Percentiles rank a stretch among this genome's conserved stretches.
Conservation (phyloP, 176 grass and related monocot genomes). For the Rhynchospora breviuscula region DNA sequence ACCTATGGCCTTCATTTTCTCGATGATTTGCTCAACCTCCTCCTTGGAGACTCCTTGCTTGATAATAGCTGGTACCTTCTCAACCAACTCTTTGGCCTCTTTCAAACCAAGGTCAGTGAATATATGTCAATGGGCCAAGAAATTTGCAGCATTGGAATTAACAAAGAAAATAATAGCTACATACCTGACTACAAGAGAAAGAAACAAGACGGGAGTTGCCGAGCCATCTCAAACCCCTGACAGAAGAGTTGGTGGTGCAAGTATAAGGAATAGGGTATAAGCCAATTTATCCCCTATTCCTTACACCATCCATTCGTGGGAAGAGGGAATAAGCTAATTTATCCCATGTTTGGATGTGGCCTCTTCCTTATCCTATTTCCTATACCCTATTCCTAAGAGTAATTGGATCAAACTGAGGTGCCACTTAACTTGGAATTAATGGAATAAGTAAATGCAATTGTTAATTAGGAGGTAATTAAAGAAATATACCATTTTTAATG, state of each 20-base stretch:
- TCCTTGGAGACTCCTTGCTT: too few relatives aligned
- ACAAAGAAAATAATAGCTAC: constrained; percentile 19
- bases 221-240: constrained; percentile 93
- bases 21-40: too few relatives aligned
- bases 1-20: too few relatives aligned
- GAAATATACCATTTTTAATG: constrained; percentile 54
- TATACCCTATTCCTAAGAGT: too few relatives aligned
- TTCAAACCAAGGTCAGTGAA: not conserved
- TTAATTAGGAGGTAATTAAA: not conserved
- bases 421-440: not conserved
- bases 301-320: too few relatives aligned
- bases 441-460: not conserved
- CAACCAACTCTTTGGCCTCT: too few relatives aligned
- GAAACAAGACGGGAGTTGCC: constrained; percentile 96
- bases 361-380: too few relatives aligned
- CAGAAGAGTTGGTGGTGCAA: constrained; percentile 47
- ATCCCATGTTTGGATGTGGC: too few relatives aligned
- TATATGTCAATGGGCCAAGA: constrained; percentile 1
- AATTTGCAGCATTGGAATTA: constrained; percentile 7
- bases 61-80: too few relatives aligned
- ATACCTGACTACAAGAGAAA: constrained; percentile 88
- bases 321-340: too few relatives aligned
- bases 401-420: not conserved
- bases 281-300: too few relatives aligned
- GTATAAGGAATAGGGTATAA: too few relatives aligned